These are phyloP conservation scores for Tuber calosporum DNA, from an alignment of 495 filamentous ascomycete species.

Conservation along the genomic window DNA sequence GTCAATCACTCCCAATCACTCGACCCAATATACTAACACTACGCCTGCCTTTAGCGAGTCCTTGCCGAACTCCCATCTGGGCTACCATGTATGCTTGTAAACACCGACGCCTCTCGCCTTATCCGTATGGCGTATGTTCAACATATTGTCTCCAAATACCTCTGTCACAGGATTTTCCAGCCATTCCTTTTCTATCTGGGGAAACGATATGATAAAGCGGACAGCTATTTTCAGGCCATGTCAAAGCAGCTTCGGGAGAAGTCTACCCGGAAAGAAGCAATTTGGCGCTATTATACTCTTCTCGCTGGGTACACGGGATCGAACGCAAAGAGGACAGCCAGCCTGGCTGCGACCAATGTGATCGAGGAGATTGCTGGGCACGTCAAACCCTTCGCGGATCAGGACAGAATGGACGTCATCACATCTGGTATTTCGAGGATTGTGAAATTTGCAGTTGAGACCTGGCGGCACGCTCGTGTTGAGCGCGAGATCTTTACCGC, in stretches of 20 bases:
- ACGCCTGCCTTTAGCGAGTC: conserved; percentile 23
- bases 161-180: conserved; percentile 58
- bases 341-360: conserved; percentile 54
- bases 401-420: conserved; percentile 51
- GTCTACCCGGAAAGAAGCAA: conserved; percentile 55
- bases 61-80: conserved; percentile 50
- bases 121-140: conserved; percentile 57
- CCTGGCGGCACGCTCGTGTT: conserved; percentile 58
- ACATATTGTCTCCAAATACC: conserved; percentile 54
- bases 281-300: conserved; percentile 60
- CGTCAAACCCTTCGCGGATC: conserved; percentile 55
- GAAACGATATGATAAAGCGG: conserved; percentile 56
- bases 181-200: conserved; percentile 59
- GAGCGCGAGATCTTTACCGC: conserved; percentile 57
- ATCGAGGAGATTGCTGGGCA: conserved; percentile 57
- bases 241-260: conserved; percentile 58
- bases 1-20: conserved; percentile 1
- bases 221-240: conserved; percentile 56
- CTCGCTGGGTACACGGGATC: conserved; percentile 58
- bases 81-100: conserved; percentile 51
- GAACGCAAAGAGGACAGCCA: conserved; percentile 56
- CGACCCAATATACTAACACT: conserved; percentile 15
- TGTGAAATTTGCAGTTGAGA: conserved; percentile 59
- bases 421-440: conserved; percentile 51
- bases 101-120: conserved; percentile 48